Base-by-base conservation (phyloP, 208 protist genomes). In the Trypanosoma avium region DNA sequence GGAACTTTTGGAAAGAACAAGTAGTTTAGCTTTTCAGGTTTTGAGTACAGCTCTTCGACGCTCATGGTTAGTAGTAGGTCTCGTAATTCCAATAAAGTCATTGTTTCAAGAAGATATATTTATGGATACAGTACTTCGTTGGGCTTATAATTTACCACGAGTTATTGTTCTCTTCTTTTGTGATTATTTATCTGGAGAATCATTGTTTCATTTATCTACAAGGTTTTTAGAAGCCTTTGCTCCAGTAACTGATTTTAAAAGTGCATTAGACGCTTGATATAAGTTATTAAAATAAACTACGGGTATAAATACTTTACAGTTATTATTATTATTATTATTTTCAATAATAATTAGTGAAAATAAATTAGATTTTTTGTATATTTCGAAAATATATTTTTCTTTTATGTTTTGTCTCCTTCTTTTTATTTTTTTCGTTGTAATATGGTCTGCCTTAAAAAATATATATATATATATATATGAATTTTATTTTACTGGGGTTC, bases 71-170 rank as follows among this genome's bases (percentile, higher is more conserved):
- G 46, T 67, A 21, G 69, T 84, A 30, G 67, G 70, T 1, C 32
- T 75, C 6, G 47, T 50, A 8, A 33, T 84, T 8, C 67, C 74
- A 32, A 21, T 24, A 26, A 4, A 67, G 35, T 27, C 15, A 1
- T 21, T 67, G 12, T 35, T 83, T 19, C 67, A 84, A 30, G 70
- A 87, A 47, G 81, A 82, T 47, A 70, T 65, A 26, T 79, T 86
- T 35, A 83, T 80, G 62, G 70, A 81, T 48, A 87, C 74, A 3
- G 32, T 83, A 32, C 15, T 69, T 40, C 70, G 72, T 24, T 83
- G 81, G 76, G 55, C 46, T 19, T 87, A 81, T 33, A 50, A 62
- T 30, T 48, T 63, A 26, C 79, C 79, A 10, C 50, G 52, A 1
- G 45, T 58, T 4, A 57, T 85, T 21, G 58, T 79, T 8, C 12